Percentiles rank a stretch among this genome's conserved stretches.
Conservation (phyloP, 2,329 filamentous ascomycete species). For the Xylaria sp. region DNA sequence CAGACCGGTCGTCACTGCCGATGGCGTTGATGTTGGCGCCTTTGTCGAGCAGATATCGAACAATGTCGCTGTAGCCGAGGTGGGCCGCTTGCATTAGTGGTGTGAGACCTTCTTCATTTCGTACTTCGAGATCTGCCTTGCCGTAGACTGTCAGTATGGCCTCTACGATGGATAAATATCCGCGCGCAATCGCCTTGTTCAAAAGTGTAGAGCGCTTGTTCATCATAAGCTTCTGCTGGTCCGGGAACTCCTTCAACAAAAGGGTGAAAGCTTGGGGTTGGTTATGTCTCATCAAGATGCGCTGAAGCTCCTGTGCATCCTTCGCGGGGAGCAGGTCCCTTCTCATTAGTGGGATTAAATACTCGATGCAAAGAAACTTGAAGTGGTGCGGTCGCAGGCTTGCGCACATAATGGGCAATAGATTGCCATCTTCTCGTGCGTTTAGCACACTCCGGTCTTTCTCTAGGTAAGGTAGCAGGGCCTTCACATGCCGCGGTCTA, state of each 20-base stretch:
- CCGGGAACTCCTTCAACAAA: not conserved
- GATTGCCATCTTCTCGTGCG: not conserved
- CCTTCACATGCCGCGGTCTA: not conserved
- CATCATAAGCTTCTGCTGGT: not conserved
- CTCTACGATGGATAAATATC: not conserved
- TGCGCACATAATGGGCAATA: not conserved
- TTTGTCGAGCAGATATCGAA: not conserved
- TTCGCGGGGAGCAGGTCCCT: not conserved
- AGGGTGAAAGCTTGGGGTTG: not conserved
- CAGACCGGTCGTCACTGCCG: not conserved
- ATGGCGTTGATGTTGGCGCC: not conserved
- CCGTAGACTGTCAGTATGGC: not conserved
- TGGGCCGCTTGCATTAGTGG: not conserved
- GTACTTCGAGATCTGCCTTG: not conserved
- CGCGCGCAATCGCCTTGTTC: not conserved
- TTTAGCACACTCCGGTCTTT: not conserved
- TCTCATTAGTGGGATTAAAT: slow-evolving; percentile 6
- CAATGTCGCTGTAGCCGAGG: not conserved
- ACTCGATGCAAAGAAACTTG: slow-evolving; percentile 10
- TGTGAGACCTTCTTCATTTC: not conserved
- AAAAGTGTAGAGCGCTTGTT: not conserved
- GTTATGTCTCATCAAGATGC: not conserved
- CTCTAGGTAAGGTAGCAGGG: not conserved
- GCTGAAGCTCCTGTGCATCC: slow-evolving; percentile 8
- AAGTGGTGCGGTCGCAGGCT: not conserved